Evolutionary conservation across 768 basidiomycete genomes (phyloP), one percentile per base, ranked within the genome.

Genomic region (Calocera viscosa): DNA sequence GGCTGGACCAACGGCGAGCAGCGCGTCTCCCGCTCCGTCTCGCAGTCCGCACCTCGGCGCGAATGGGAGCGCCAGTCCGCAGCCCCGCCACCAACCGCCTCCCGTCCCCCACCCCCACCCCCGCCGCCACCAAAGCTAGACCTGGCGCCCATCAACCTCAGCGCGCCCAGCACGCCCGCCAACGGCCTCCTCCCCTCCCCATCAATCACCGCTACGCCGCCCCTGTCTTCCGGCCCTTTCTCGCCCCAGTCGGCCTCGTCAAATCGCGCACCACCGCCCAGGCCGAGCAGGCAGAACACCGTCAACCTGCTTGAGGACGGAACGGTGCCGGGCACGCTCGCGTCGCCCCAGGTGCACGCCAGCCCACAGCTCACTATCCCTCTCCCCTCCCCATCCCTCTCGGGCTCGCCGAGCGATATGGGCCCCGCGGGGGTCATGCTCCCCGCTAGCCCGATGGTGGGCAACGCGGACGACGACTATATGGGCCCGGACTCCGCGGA

Each of bases 211-310:
- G 26, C 53, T 10, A 60, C 53, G 2, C 53, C 53, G 16, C 43
- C 43, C 10, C 26, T 60, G 8, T 28, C 53, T 10, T 26, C 30
- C 11, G 53, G 53, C 14, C 26, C 53, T 2, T 60, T 60, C 16
- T 60, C 53, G 11, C 16, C 53, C 30, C 26, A 32, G 14, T 12
- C 53, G 2, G 5, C 14, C 14, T 32, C 30, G 8, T 8, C 3
- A 28, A 22, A 22, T 16, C 53, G 53, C 53, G 33, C 84, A 0
- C 85, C 89, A 1, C 90, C 90, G 10, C 86, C 87, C 1, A 83
- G 91, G 49, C 91, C 91, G 0, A 90, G 89, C 53, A 83, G 91
- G 67, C 88, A 87, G 68, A 93, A 93, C 75, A 93, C 91, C 2
- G 88, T 86, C 35, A 91, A 81, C 66, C 80, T 92, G 19, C 53